Conservation (phyloP, 2,329 filamentous ascomycete species). For the Madurella fahalii region DNA sequence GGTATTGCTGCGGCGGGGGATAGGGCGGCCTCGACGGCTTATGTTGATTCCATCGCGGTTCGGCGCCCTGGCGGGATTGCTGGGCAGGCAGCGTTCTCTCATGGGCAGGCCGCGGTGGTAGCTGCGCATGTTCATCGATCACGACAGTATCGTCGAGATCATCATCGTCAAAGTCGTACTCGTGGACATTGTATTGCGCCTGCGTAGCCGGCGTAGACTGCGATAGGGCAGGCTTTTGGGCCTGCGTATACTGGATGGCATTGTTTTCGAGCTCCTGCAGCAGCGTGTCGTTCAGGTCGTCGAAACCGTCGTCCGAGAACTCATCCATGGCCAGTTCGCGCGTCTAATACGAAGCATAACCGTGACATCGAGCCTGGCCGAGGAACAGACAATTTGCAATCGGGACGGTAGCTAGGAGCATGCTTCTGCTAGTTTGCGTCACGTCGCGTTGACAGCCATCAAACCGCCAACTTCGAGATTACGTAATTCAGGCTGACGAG, state of each 20-base stretch:
- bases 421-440: not conserved
- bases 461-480: not conserved
- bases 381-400: not conserved
- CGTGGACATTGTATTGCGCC: slow-evolving; percentile 26
- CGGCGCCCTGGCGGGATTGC: slow-evolving; percentile 24
- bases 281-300: slow-evolving; percentile 53
- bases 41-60: slow-evolving; percentile 24
- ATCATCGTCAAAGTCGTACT: slow-evolving; percentile 50
- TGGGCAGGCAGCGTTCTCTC: slow-evolving; percentile 36
- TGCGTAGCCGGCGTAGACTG: slow-evolving; percentile 21
- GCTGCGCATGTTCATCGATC: slow-evolving; percentile 42
- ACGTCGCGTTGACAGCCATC: not conserved
- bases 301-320: slow-evolving; percentile 61
- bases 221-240: slow-evolving; percentile 31
- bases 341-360: slow-evolving; percentile 4
- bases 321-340: slow-evolving; percentile 44
- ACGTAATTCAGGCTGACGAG: not conserved
- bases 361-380: slow-evolving; percentile 12
- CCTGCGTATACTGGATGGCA: slow-evolving; percentile 59
- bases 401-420: not conserved
- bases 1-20: slow-evolving; percentile 11
- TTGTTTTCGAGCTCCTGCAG: slow-evolving; percentile 61
- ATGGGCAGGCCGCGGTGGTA: slow-evolving; percentile 33
- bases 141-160: slow-evolving; percentile 57
- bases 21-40: slow-evolving; percentile 13